Percentiles rank a stretch among this genome's conserved stretches.
phyloP scores from a whole-genome alignment of 2,329 filamentous ascomycete species.

The Cercospora sp. region DNA sequence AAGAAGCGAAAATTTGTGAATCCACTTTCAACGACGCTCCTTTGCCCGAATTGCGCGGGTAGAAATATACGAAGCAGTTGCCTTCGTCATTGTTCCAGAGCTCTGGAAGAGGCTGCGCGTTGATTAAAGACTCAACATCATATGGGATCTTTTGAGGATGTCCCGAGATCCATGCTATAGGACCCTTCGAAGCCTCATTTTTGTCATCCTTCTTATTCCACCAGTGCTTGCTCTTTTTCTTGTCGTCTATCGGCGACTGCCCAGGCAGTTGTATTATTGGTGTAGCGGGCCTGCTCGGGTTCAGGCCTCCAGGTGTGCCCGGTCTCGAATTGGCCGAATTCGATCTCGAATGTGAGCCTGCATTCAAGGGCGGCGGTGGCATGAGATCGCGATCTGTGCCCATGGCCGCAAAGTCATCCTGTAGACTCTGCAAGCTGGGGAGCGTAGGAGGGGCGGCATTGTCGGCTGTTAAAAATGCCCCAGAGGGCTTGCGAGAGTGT shows the following conservation, averaged over 20 bases:
- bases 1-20: constrained; percentile 59
- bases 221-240: constrained; percentile 37
- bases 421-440: constrained; percentile 30
- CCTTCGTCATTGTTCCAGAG: constrained; percentile 61
- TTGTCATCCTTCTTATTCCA: constrained; percentile 37
- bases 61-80: constrained; percentile 65
- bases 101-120: constrained; percentile 57
- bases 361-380: constrained; percentile 24
- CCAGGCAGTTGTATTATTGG: constrained; percentile 28
- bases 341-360: constrained; percentile 23
- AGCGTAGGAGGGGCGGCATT: constrained; percentile 17
- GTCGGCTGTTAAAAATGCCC: constrained; percentile 20
- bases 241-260: constrained; percentile 23
- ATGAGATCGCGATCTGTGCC: constrained; percentile 17
- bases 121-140: constrained; percentile 52
- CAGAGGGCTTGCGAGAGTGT: constrained; percentile 21
- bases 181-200: constrained; percentile 39
- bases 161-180: constrained; percentile 60
- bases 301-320: constrained; percentile 24
- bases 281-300: constrained; percentile 29
- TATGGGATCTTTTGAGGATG: constrained; percentile 58
- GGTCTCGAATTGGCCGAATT: constrained; percentile 27
- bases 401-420: constrained; percentile 20
- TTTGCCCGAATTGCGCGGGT: constrained; percentile 56
- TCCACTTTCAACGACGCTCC: constrained; percentile 63